Conservation (phyloP, 2,329 filamentous ascomycete species). For the Cylindrodendrum hubeiense region DNA sequence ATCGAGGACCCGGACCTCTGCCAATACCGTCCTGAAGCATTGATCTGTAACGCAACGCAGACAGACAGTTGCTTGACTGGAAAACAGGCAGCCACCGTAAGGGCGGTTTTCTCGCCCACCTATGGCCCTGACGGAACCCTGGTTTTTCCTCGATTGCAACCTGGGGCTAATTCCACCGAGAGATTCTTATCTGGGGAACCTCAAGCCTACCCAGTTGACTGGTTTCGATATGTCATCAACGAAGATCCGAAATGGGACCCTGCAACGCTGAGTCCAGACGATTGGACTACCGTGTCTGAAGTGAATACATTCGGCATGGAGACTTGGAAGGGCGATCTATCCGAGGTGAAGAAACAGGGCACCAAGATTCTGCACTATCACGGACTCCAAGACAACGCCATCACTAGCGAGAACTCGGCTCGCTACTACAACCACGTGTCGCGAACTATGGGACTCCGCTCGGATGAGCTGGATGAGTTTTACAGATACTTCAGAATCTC, state of each 20-base stretch:
- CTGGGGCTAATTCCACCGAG: constrained; percentile 54
- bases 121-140: constrained; percentile 49
- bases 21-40: constrained; percentile 54
- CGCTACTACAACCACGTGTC: constrained; percentile 40
- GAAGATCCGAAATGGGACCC: constrained; percentile 51
- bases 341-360: constrained; percentile 54
- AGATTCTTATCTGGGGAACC: constrained; percentile 41
- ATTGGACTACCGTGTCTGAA: constrained; percentile 40
- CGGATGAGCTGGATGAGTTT: constrained; percentile 55
- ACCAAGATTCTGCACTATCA: constrained; percentile 62
- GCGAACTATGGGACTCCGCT: constrained; percentile 41
- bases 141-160: constrained; percentile 60
- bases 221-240: constrained; percentile 56
- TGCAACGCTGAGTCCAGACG: constrained; percentile 41
- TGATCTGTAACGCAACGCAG: constrained; percentile 49
- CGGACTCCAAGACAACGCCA: constrained; percentile 47
- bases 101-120: constrained; percentile 45
- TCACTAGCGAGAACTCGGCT: constrained; percentile 39
- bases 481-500: constrained; percentile 66
- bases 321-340: constrained; percentile 55
- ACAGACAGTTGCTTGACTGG: not conserved
- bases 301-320: constrained; percentile 56
- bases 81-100: not conserved
- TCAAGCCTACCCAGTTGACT: constrained; percentile 34
- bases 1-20: constrained; percentile 60